Conservation (phyloP, 169 alveolate genomes). For the Cryptosporidium tyzzeri region DNA sequence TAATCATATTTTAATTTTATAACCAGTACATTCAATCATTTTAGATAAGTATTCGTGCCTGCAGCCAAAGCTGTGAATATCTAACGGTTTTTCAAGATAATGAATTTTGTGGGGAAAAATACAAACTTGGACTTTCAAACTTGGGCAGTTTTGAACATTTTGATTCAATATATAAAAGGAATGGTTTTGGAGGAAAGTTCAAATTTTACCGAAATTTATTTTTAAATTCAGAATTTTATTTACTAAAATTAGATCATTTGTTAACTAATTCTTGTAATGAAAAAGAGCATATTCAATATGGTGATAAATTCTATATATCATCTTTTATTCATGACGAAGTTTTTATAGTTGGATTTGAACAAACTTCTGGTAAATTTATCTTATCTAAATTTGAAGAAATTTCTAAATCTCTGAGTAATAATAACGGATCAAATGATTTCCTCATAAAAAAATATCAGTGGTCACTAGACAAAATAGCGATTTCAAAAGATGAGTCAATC, state of each 20-base stretch:
- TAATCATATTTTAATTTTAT: neutral
- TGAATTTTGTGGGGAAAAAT: neutral
- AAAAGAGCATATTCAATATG: conserved; percentile 29
- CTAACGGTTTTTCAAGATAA: conserved; percentile 17
- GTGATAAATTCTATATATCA: conserved; percentile 26
- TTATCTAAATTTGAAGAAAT: conserved; percentile 38
- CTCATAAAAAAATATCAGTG: conserved; percentile 29
- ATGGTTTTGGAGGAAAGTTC: neutral
- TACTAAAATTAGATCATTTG: conserved; percentile 9
- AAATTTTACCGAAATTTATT: neutral
- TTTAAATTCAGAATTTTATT: conserved; percentile 4
- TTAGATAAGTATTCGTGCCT: conserved; percentile 42
- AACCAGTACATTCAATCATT: neutral
- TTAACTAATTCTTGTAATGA: neutral
- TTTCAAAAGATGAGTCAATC: conserved; percentile 14
- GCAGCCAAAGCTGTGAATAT: conserved; percentile 59
- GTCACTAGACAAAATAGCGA: conserved; percentile 28
- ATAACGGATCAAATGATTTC: neutral
- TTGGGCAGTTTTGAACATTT: neutral
- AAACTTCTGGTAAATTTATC: neutral
- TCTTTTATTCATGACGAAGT: neutral
- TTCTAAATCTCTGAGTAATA: neutral
- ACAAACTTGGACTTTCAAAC: conserved; percentile 24
- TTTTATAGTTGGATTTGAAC: conserved; percentile 43
- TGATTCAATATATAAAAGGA: neutral